Percentiles rank a stretch among this genome's conserved stretches.
These are phyloP conservation scores for Mycena citricolor DNA, from an alignment of 1,284 basidiomycete genomes.

Conservation along the genomic window DNA sequence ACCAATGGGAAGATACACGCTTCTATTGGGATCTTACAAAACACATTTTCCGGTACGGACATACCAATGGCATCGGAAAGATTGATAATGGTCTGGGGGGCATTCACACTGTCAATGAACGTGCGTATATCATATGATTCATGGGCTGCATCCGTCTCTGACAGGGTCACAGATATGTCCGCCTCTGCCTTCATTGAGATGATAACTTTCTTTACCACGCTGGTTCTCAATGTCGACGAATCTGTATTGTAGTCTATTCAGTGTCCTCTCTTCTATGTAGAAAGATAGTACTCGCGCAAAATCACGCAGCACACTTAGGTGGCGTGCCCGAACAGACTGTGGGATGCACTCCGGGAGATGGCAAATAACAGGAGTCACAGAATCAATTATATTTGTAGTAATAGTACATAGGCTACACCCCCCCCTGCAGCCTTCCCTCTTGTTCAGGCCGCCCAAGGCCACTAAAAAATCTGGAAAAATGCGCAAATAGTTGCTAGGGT, in stretches of 20 bases:
- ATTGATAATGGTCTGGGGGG: conserved; percentile 36
- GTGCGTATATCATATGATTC: conserved; percentile 26
- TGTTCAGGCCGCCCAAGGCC: too few relatives aligned
- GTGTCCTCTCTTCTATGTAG: too few relatives aligned
- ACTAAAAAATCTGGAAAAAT: too few relatives aligned
- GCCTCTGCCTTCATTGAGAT: conserved; percentile 38
- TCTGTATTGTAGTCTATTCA: conserved; percentile 8
- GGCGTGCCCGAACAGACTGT: too few relatives aligned
- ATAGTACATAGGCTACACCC: too few relatives aligned
- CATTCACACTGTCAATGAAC: conserved; percentile 56
- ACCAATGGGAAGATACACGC: conserved; percentile 47
- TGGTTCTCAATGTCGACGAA: conserved; percentile 37
- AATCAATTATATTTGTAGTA: too few relatives aligned
- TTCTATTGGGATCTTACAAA: conserved; percentile 46
- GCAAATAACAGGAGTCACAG: too few relatives aligned
- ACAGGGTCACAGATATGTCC: background rate
- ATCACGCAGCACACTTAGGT: too few relatives aligned
- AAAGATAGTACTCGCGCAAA: too few relatives aligned
- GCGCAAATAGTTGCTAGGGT: too few relatives aligned
- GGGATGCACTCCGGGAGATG: too few relatives aligned
- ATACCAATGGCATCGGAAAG: conserved; percentile 27
- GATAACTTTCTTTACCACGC: conserved; percentile 35
- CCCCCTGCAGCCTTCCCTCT: too few relatives aligned
- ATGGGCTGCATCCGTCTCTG: conserved; percentile 4
- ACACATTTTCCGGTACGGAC: conserved; percentile 54